Evolutionary conservation across 2,329 filamentous ascomycete species (phyloP).

Genomic region (Calonectria pteridis): DNA sequence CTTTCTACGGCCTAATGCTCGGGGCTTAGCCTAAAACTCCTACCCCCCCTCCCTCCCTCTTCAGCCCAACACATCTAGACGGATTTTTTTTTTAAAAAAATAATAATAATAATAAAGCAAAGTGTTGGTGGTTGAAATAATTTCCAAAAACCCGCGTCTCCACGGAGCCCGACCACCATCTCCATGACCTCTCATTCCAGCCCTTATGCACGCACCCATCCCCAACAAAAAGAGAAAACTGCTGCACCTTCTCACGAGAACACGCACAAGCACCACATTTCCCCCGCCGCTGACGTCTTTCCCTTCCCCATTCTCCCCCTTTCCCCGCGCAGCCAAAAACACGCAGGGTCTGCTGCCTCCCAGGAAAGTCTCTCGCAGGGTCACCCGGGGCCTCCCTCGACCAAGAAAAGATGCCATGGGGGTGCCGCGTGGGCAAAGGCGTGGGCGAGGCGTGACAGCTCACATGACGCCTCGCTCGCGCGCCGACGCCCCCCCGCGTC

Average conservation of each 20-base stretch:
- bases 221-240: conserved; percentile 5
- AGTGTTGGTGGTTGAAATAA: no score
- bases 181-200: not conserved
- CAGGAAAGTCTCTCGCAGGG: not conserved
- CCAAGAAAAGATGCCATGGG: not conserved
- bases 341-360: conserved; percentile 8
- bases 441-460: conserved; percentile 25
- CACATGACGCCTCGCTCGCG: conserved; percentile 36
- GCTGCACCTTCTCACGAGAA: conserved; percentile 13
- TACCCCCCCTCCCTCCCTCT: not conserved
- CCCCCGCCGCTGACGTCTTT: conserved; percentile 5
- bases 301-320: not conserved
- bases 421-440: not conserved
- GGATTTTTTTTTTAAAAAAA: no score
- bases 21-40: not conserved
- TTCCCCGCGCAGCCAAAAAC: not conserved
- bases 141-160: not conserved
- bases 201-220: not conserved
- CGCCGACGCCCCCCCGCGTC: conserved; percentile 9
- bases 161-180: not conserved
- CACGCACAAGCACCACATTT: not conserved
- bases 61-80: not conserved
- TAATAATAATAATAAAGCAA: not conserved
- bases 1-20: not conserved
- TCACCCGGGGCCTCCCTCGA: conserved; percentile 12